Base-by-base conservation (phyloP, 257 asterid species). In the Scutellaria barbata region DNA sequence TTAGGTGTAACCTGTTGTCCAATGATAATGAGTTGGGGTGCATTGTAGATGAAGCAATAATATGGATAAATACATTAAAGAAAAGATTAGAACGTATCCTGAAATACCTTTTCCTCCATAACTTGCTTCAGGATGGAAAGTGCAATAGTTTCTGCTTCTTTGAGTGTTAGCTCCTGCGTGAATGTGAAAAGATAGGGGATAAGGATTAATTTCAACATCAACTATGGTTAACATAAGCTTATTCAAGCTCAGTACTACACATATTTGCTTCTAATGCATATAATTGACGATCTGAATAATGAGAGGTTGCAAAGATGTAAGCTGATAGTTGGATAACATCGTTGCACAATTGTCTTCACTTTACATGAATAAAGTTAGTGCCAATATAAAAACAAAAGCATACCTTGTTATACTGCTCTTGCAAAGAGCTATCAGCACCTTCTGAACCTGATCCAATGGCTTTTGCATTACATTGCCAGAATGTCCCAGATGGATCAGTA, bases 351-450 rank as follows among this genome's bases (percentile, higher is more conserved):
- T 40, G 30, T 4, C 42, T 22, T 2, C 16, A 35, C 41, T 13
- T 46, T 40, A 35, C 67, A 52, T 2, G 11, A 52, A 55, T 30
- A 30, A 30, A 30, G 35, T 30, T 30, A 30, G 35, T 30, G 18
- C 10, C 48, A 25, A 37, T 66, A 63, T 50, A 14, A 43, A 48
- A 30, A 17, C 16, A 42, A 45, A 67, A 17, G 5, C 30, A 51
- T 83, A 90, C 98, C 90, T 90, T 84, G 81, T 87, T 87, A 63
- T 66, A 93, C 74, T 90, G 98, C 96, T 93, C 98, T 72, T 90
- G 98, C 89, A 93, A 78, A 65, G 98, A 89, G 87, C 98, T 93
- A 78, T 93, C 98, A 74, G 98, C 98, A 25, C 98, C 98, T 89
- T 90, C 97, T 1, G 97, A 93, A 57, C 97, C 95, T 13, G 97